Conservation (phyloP, 2,329 filamentous ascomycete species). For the Hirsutella thompsonii region DNA sequence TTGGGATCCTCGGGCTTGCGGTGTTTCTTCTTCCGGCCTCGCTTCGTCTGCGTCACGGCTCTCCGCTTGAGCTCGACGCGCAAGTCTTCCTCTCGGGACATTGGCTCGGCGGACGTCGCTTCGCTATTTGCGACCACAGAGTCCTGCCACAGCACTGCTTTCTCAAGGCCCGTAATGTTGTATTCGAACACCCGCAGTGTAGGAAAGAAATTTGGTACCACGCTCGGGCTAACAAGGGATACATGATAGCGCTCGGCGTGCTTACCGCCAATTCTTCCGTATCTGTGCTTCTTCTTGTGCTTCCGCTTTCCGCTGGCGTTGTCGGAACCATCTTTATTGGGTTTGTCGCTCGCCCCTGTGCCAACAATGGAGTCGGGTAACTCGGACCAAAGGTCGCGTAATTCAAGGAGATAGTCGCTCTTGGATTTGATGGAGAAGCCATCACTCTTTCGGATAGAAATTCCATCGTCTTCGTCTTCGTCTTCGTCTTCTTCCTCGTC, state of each 20-base stretch:
- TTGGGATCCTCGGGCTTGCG: conserved; percentile 41
- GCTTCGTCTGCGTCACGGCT: conserved; percentile 19
- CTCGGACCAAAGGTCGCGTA: conserved; percentile 65
- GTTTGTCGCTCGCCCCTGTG: conserved; percentile 8
- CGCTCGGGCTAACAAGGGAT: conserved; percentile 68
- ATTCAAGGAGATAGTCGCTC: conserved; percentile 59
- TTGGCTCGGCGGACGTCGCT: background rate
- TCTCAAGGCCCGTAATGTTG: conserved; percentile 69
- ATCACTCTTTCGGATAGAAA: conserved; percentile 22
- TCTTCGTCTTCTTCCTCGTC: conserved; percentile 12
- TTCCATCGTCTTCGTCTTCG: conserved; percentile 12
- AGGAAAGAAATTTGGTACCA: conserved; percentile 89
- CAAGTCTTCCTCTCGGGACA: conserved; percentile 11
- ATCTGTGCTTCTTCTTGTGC: conserved; percentile 36
- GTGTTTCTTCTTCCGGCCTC: conserved; percentile 16
- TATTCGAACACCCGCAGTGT: conserved; percentile 87
- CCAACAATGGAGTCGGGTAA: conserved; percentile 43
- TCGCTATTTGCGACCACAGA: conserved; percentile 7
- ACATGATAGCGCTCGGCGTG: conserved; percentile 80
- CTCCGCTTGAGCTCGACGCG: conserved; percentile 16
- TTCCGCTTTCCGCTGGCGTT: conserved; percentile 20
- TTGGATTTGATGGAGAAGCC: conserved; percentile 49
- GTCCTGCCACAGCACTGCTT: conserved; percentile 33
- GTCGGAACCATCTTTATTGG: conserved; percentile 8
- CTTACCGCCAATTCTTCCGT: conserved; percentile 56